A percentile compares a stretch with the other conserved stretches of the same genome.
Evolutionary conservation across 257 asterid species (phyloP).

Genomic region (Lavandula angustifolia): DNA sequence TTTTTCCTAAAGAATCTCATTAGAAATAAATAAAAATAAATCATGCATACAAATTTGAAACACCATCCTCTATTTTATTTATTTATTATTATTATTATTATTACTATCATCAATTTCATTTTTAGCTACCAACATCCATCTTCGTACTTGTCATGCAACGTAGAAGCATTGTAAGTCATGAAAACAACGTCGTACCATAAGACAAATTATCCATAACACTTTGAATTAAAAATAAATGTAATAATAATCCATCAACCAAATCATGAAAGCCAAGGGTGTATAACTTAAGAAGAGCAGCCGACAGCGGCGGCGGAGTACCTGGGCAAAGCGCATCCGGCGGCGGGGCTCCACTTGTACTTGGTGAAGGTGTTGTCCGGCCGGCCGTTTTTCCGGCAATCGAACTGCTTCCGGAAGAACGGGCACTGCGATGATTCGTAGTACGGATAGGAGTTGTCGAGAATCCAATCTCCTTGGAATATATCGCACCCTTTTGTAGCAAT

Average conservation of each 20-base stretch:
- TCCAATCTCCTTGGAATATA: conserved; percentile 54
- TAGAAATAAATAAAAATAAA: no score
- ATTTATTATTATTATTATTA: no score
- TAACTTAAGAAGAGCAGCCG: neutral
- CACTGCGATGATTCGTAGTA: conserved; percentile 41
- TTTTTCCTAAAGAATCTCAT: no score
- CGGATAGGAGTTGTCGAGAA: conserved; percentile 50
- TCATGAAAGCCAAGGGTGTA: neutral
- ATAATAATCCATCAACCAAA: neutral
- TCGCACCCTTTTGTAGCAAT: conserved; percentile 39
- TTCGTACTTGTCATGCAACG: neutral
- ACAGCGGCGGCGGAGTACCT: conserved; percentile 22
- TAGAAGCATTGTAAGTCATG: neutral
- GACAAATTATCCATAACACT: neutral
- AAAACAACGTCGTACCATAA: neutral
- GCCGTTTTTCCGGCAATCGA: conserved; percentile 49
- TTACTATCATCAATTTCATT: no score
- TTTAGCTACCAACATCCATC: neutral
- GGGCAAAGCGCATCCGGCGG: conserved; percentile 38
- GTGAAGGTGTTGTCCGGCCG: conserved; percentile 38
- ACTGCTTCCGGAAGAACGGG: conserved; percentile 42
- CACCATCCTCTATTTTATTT: no score
- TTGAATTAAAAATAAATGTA: no score
- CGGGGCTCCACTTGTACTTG: conserved; percentile 40
- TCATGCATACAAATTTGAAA: no score